A percentile compares a stretch with the other conserved stretches of the same genome.
Conservation (phyloP, 257 asterid species). For the Gardenia jasminoides region DNA sequence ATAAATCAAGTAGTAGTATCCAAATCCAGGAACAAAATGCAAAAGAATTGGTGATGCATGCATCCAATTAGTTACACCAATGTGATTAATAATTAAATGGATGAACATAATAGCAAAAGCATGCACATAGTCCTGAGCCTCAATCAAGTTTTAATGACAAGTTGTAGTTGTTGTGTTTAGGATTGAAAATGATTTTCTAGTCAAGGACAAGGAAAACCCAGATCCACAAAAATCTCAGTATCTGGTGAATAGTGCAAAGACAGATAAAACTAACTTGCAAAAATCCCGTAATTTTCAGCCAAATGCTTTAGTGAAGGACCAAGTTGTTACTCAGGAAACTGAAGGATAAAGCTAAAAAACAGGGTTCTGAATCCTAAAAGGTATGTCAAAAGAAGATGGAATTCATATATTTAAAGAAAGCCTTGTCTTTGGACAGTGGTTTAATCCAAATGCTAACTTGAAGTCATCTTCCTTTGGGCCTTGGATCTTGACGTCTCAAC, state of each 20-base stretch:
- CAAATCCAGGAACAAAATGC: too few species aligned
- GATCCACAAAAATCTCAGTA: background rate
- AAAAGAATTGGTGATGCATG: background rate
- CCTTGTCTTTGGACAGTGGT: too few species aligned
- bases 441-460: background rate
- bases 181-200: too few species aligned
- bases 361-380: background rate
- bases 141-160: background rate
- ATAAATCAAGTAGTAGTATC: too few species aligned
- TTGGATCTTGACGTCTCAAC: background rate
- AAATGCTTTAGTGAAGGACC: background rate
- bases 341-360: background rate
- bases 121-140: background rate
- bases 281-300: background rate
- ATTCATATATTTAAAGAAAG: too few species aligned
- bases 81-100: background rate
- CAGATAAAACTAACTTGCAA: background rate
- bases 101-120: background rate
- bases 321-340: background rate
- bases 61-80: background rate
- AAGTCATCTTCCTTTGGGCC: background rate
- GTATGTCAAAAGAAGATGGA: background rate
- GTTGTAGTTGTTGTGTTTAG: background rate
- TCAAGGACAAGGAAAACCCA: background rate
- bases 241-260: background rate